These are phyloP conservation scores for Plasmodium gonderi DNA, from an alignment of 169 alveolate genomes.

Conservation along the genomic window DNA sequence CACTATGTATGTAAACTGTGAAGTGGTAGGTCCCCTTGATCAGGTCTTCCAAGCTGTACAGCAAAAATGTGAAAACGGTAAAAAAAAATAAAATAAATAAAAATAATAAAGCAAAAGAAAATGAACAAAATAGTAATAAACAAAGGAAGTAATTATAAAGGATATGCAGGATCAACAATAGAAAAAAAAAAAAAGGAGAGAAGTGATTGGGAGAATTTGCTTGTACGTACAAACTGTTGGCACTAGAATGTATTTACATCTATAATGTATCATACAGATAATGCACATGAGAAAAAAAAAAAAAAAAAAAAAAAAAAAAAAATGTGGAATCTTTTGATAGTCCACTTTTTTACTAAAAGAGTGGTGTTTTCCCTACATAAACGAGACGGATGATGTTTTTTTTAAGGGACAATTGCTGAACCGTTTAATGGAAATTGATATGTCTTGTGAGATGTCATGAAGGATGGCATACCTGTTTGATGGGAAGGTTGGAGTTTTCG, in stretches of 20 bases:
- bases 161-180: not conserved
- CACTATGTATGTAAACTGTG: constrained; percentile 32
- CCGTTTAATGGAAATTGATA: constrained; percentile 54
- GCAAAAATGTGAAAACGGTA: not conserved
- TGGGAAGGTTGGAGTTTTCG: not conserved
- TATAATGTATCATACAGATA: too few relatives aligned
- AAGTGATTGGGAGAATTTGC: too few relatives aligned
- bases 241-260: too few relatives aligned
- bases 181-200: not conserved
- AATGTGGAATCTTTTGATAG: not conserved
- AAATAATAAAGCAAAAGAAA: not conserved
- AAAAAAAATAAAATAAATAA: constrained; percentile 15
- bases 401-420: constrained; percentile 6
- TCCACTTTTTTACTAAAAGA: not conserved
- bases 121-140: not conserved
- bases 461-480: constrained; percentile 46
- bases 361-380: constrained; percentile 19
- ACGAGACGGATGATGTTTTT: constrained; percentile 32
- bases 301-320: too few relatives aligned
- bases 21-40: constrained; percentile 34
- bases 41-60: constrained; percentile 40
- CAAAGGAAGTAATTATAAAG: not conserved
- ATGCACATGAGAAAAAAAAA: too few relatives aligned
- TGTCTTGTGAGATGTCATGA: constrained; percentile 35
- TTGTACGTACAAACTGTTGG: not conserved